Evolutionary conservation across 331 rosid species (phyloP).

Genomic region (Saraca asoca): DNA sequence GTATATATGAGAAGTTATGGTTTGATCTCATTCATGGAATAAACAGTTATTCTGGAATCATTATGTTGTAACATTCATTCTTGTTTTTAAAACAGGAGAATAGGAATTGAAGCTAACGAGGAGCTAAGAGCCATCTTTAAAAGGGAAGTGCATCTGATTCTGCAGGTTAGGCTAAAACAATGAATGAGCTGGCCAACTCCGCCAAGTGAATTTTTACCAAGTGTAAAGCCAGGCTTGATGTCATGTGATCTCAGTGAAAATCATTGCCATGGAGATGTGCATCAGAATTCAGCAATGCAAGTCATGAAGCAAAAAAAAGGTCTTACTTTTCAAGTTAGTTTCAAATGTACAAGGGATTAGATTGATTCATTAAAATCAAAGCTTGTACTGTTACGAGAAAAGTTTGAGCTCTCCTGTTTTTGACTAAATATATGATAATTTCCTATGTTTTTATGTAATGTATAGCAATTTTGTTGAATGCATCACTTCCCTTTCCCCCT

Average conservation of each 20-base stretch:
- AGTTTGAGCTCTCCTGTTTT: not conserved
- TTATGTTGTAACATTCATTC: not conserved
- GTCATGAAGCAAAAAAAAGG: conserved; percentile 16
- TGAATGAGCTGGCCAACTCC: conserved; percentile 22
- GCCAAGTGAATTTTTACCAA: conserved; percentile 5
- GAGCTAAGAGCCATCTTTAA: conserved; percentile 90
- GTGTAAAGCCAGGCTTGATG: conserved; percentile 20
- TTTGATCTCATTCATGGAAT: too few species aligned
- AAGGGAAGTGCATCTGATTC: conserved; percentile 87
- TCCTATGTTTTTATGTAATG: too few species aligned
- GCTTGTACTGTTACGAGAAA: conserved; percentile 2
- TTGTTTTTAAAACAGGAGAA: conserved; percentile 63
- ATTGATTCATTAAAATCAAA: conserved; percentile 22
- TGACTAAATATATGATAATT: not conserved
- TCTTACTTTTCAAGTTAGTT: conserved; percentile 21
- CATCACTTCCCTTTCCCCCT: too few species aligned
- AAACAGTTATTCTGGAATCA: conserved; percentile 21
- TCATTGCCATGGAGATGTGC: conserved; percentile 22
- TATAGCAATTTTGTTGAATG: too few species aligned
- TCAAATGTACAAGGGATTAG: conserved; percentile 4
- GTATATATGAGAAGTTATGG: too few species aligned
- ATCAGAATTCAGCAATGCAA: conserved; percentile 23
- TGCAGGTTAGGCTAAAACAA: conserved; percentile 70
- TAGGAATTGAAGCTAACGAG: conserved; percentile 93
- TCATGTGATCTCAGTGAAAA: conserved; percentile 20